Percentiles rank a stretch among this genome's conserved stretches.
Evolutionary conservation across 352 stramenopile species (phyloP).

Genomic region (Pythium insidiosum): DNA sequence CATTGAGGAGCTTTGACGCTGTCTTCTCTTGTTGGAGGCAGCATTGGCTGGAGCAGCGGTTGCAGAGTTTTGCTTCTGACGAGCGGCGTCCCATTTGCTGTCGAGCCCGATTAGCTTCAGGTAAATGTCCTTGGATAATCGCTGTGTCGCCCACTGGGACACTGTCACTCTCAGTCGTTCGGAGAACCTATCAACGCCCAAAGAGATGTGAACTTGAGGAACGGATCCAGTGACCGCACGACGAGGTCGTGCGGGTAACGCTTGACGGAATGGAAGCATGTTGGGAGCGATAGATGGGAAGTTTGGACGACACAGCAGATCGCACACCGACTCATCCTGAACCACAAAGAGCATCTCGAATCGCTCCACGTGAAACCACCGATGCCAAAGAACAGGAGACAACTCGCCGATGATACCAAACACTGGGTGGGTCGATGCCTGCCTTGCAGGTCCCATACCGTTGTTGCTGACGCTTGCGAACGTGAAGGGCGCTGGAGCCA

Average conservation of each 20-base stretch:
- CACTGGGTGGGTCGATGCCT: slow-evolving; percentile 53
- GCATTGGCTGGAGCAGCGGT: too few relatives aligned
- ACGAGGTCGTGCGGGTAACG: too few relatives aligned
- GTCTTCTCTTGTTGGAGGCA: too few relatives aligned
- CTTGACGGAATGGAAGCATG: too few relatives aligned
- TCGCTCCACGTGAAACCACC: slow-evolving; percentile 85
- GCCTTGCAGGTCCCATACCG: background rate
- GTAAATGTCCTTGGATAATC: slow-evolving; percentile 71
- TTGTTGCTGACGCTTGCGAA: slow-evolving; percentile 47
- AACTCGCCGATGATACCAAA: slow-evolving; percentile 87
- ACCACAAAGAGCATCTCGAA: slow-evolving; percentile 79
- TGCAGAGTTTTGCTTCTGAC: too few relatives aligned
- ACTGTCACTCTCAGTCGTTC: slow-evolving; percentile 51
- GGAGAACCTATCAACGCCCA: slow-evolving; percentile 47
- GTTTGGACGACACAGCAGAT: background rate
- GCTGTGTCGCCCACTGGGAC: slow-evolving; percentile 72
- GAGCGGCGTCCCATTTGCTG: too few relatives aligned
- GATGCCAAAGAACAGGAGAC: slow-evolving; percentile 82
- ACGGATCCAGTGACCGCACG: too few relatives aligned
- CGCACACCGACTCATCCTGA: slow-evolving; percentile 39
- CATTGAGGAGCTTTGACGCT: too few relatives aligned
- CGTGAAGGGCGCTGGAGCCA: slow-evolving; percentile 51
- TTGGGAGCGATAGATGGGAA: background rate
- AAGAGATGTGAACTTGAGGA: too few relatives aligned
- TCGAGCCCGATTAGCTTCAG: slow-evolving; percentile 49